Evolutionary conservation across 2,329 filamentous ascomycete genomes (phyloP).

Genomic region (Botryotinia globosa): DNA sequence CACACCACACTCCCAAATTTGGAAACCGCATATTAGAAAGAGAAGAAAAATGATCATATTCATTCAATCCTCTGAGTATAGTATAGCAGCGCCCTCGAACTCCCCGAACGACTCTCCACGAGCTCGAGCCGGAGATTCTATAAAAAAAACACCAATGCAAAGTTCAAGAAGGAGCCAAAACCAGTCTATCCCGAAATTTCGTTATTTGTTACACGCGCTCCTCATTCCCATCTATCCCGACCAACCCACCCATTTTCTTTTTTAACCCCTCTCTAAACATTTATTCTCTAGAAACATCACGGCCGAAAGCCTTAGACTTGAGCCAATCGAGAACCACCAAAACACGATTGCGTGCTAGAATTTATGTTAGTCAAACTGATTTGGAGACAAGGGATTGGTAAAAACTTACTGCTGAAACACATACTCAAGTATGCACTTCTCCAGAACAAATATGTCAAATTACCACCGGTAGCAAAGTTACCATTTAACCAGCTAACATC

Average conservation of each 20-base stretch:
- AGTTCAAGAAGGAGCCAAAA: conserved; percentile 4
- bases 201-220: conserved; percentile 19
- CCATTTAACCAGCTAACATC: conserved; percentile 97
- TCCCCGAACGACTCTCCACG: conserved; percentile 15
- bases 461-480: conserved; percentile 90
- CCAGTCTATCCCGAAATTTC: conserved; percentile 17
- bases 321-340: conserved; percentile 92
- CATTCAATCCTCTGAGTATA: neutral
- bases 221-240: conserved; percentile 17
- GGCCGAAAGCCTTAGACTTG: conserved; percentile 95
- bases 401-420: conserved; percentile 95
- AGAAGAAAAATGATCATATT: neutral
- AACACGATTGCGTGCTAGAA: conserved; percentile 82
- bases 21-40: neutral
- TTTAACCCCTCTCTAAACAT: neutral
- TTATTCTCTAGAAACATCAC: conserved; percentile 86
- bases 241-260: conserved; percentile 5
- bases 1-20: neutral
- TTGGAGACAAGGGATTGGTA: neutral
- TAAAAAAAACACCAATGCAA: conserved; percentile 22
- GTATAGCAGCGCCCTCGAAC: neutral
- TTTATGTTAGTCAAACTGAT: conserved; percentile 27
- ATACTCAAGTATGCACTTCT: conserved; percentile 96
- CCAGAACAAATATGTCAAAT: conserved; percentile 98
- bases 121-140: conserved; percentile 24